These are phyloP conservation scores for Beauveria australis DNA, from an alignment of 2,329 filamentous ascomycete species.

Conservation along the genomic window DNA sequence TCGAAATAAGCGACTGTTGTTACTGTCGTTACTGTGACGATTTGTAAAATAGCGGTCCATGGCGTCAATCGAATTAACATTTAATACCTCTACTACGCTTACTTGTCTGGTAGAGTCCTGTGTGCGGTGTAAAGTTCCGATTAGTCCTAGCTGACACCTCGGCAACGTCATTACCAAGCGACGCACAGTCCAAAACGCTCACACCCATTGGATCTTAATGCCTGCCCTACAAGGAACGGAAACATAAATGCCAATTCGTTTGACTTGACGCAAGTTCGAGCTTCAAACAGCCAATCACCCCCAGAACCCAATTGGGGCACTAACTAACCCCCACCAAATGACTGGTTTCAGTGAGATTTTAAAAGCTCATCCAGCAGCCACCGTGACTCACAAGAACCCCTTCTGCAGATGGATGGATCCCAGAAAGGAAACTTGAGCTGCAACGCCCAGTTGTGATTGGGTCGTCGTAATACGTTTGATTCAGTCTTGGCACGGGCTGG, in stretches of 20 bases:
- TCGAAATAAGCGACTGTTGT: background rate
- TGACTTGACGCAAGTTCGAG: no score
- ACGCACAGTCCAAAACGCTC: no score
- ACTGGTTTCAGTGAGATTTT: conserved; percentile 6
- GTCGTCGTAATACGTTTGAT: background rate
- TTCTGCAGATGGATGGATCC: background rate
- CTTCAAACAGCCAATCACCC: background rate
- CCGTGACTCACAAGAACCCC: conserved; percentile 6
- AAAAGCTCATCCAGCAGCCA: background rate
- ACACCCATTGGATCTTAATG: no score
- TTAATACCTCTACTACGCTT: background rate
- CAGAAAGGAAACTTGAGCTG: background rate
- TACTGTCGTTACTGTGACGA: background rate
- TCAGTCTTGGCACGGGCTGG: background rate
- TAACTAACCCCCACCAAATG: background rate
- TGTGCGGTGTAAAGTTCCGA: background rate
- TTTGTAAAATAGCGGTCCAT: conserved; percentile 1
- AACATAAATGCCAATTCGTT: background rate
- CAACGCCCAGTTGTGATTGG: background rate
- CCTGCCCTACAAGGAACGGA: no score
- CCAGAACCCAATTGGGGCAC: background rate
- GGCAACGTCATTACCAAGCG: background rate
- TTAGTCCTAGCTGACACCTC: background rate
- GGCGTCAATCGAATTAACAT: background rate
- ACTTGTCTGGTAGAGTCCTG: background rate